Conservation (phyloP, 345 rosid genomes). For the Camelina laxa region DNA sequence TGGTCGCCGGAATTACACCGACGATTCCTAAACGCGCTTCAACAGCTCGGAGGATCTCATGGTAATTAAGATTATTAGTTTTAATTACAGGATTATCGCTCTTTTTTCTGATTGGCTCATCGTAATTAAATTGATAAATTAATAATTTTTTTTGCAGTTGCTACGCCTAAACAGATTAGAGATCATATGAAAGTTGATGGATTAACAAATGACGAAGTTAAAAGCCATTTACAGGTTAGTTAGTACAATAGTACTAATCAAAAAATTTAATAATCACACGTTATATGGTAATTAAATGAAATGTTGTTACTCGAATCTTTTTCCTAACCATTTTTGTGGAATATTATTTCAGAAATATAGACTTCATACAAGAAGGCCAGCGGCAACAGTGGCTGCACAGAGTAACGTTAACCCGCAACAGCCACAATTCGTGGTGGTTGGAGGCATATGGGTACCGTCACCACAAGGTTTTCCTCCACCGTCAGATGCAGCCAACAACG, state of each 20-base stretch:
- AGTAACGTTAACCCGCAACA: slow-evolving; percentile 52
- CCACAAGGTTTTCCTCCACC: slow-evolving; percentile 58
- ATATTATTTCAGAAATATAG: slow-evolving; percentile 73
- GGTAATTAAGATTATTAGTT: slow-evolving; percentile 45
- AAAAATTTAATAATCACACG: background rate
- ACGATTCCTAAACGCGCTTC: slow-evolving; percentile 81
- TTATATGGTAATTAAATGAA: background rate
- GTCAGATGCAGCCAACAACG: slow-evolving; percentile 42
- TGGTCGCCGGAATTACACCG: slow-evolving; percentile 98
- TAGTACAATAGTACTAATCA: background rate
- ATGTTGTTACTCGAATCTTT: background rate
- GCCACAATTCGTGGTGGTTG: slow-evolving; percentile 88
- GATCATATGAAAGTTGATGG: slow-evolving; percentile 98
- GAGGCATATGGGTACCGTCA: slow-evolving; percentile 89
- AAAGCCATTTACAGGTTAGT: slow-evolving; percentile 99
- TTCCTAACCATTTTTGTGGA: background rate
- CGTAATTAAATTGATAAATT: background rate
- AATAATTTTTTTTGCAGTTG: slow-evolving; percentile 52
- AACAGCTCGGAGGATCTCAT: slow-evolving; percentile 92
- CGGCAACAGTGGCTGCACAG: slow-evolving; percentile 48
- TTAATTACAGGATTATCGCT: background rate
- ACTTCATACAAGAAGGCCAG: slow-evolving; percentile 85
- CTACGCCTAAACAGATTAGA: slow-evolving; percentile 95
- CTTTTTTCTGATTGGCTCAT: slow-evolving; percentile 17
- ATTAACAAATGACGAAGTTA: slow-evolving; percentile 93